Conservation (phyloP, 805 yeast species). For the Maudiozyma barnettii region DNA sequence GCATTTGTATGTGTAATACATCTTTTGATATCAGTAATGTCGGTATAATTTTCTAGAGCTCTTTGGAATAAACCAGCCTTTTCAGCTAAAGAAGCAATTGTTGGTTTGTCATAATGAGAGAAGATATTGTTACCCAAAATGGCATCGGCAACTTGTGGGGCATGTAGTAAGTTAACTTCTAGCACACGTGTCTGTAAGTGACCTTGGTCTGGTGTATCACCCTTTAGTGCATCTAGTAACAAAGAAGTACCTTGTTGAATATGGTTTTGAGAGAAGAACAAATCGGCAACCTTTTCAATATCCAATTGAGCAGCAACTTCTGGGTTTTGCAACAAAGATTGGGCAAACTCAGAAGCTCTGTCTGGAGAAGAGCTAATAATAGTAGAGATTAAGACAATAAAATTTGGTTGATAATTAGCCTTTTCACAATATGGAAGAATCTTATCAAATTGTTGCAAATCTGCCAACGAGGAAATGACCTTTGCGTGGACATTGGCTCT, state of each 20-base stretch:
- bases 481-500: slow-evolving; percentile 76
- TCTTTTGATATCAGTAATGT: slow-evolving; percentile 89
- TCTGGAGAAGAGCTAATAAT: slow-evolving; percentile 92
- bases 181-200: slow-evolving; percentile 89
- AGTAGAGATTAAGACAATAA: slow-evolving; percentile 79
- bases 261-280: slow-evolving; percentile 87
- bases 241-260: slow-evolving; percentile 98
- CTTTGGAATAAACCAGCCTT: slow-evolving; percentile 93
- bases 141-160: slow-evolving; percentile 99
- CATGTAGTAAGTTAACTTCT: slow-evolving; percentile 86
- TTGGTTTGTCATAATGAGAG: slow-evolving; percentile 87
- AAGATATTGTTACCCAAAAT: slow-evolving; percentile 93
- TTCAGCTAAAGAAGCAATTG: slow-evolving; percentile 87
- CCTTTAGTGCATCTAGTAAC: slow-evolving; percentile 87
- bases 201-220: slow-evolving; percentile 89
- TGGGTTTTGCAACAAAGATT: slow-evolving; percentile 62
- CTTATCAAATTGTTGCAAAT: slow-evolving; percentile 92
- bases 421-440: slow-evolving; percentile 89
- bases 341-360: slow-evolving; percentile 94
- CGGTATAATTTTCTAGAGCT: slow-evolving; percentile 92
- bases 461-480: slow-evolving; percentile 87
- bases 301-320: slow-evolving; percentile 53
- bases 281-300: slow-evolving; percentile 81
- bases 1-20: slow-evolving; percentile 80
- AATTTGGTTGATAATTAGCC: slow-evolving; percentile 83